Conservation (phyloP, 2,329 filamentous ascomycete species). For the Colletotrichum nymphaeae region DNA sequence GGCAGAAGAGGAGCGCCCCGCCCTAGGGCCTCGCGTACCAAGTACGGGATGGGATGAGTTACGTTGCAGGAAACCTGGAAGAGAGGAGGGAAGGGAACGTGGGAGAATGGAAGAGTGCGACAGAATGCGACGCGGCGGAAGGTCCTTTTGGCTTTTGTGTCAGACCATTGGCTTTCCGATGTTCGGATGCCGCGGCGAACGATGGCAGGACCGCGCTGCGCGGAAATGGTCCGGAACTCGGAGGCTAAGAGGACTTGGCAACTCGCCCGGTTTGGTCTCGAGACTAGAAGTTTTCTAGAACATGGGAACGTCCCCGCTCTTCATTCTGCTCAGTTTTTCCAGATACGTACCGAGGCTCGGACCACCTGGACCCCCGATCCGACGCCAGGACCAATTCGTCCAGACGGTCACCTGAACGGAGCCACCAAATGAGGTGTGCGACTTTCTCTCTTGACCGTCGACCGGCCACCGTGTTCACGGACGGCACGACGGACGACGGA, state of each 20-base stretch:
- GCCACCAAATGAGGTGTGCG: background rate
- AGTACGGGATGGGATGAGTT: background rate
- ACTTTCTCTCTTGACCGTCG: background rate
- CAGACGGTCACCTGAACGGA: constrained; percentile 26
- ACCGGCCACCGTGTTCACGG: background rate
- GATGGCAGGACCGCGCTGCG: background rate
- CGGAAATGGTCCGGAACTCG: constrained; percentile 23
- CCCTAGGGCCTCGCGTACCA: constrained; percentile 27
- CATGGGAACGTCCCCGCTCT: background rate
- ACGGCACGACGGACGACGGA: background rate
- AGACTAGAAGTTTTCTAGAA: constrained; percentile 35
- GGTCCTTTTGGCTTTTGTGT: constrained; percentile 24
- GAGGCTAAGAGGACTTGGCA: background rate
- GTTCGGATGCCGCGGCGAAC: constrained; percentile 21
- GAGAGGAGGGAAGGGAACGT: background rate
- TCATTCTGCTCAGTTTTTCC: background rate
- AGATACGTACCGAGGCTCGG: background rate
- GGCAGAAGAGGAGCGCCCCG: constrained; percentile 4
- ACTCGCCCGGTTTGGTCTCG: background rate
- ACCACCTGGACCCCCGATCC: constrained; percentile 17
- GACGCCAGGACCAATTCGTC: constrained; percentile 25
- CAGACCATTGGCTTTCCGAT: constrained; percentile 29
- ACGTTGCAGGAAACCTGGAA: background rate
- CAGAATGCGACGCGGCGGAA: constrained; percentile 2
- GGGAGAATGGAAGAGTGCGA: background rate